Percentiles rank a stretch among this genome's conserved stretches.
phyloP scores from a whole-genome alignment of 768 basidiomycete species.

The Tylopilus subfusipes region DNA sequence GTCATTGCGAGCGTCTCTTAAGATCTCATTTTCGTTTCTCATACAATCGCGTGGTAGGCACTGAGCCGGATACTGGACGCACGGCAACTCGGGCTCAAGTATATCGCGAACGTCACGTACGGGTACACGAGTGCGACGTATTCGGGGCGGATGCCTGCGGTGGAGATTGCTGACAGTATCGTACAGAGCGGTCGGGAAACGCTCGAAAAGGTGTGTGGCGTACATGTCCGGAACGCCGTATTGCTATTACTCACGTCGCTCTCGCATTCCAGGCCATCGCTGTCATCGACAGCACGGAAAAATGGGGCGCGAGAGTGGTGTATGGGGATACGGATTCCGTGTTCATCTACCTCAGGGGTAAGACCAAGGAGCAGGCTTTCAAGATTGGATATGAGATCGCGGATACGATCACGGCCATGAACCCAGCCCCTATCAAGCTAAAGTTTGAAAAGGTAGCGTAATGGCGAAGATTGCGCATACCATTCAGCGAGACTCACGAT shows the following conservation, averaged over 20 bases:
- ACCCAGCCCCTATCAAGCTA: constrained; percentile 89
- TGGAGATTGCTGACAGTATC: constrained; percentile 97
- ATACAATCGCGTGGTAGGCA: constrained; percentile 43
- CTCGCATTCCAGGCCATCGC: constrained; percentile 62
- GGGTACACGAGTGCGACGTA: constrained; percentile 94
- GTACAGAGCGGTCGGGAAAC: constrained; percentile 96
- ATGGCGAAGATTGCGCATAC: not conserved
- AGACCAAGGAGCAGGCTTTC: constrained; percentile 92
- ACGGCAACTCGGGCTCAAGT: constrained; percentile 89
- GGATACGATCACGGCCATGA: constrained; percentile 77
- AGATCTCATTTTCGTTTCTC: not conserved
- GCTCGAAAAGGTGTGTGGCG: constrained; percentile 70
- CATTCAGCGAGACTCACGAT: not conserved
- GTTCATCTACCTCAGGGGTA: constrained; percentile 87
- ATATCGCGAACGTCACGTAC: constrained; percentile 92
- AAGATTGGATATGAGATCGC: constrained; percentile 91
- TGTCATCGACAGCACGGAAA: constrained; percentile 66
- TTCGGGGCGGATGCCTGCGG: constrained; percentile 97
- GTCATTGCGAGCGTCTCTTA: not conserved
- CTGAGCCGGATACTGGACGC: constrained; percentile 79
- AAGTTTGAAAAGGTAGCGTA: constrained; percentile 90
- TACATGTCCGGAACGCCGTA: not conserved
- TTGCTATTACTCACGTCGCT: not conserved
- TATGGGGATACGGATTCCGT: constrained; percentile 98
- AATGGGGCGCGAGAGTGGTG: constrained; percentile 91